These are phyloP conservation scores for Microbotryomycetes sp. DNA, from an alignment of 1,284 basidiomycete species.

Conservation along the genomic window DNA sequence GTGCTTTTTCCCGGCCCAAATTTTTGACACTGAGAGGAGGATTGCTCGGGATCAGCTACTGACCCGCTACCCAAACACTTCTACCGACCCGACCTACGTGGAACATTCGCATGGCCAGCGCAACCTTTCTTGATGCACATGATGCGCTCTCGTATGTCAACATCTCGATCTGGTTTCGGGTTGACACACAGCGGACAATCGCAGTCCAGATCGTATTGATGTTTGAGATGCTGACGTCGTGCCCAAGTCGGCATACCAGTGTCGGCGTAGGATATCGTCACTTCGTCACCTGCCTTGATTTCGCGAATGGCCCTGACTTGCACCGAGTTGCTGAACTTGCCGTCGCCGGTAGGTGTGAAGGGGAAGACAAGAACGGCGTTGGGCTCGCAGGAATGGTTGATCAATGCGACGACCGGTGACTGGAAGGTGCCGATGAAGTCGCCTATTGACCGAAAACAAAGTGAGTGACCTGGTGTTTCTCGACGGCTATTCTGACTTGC, in stretches of 20 bases:
- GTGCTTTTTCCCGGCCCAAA: too few relatives aligned
- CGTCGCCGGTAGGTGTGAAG: slow-evolving; percentile 36
- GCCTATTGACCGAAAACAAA: too few relatives aligned
- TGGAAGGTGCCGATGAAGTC: slow-evolving; percentile 71
- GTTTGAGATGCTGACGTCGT: slow-evolving; percentile 55
- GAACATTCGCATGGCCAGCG: slow-evolving; percentile 40
- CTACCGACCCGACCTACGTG: slow-evolving; percentile 38
- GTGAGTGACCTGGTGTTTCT: too few relatives aligned
- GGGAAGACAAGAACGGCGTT: slow-evolving; percentile 89
- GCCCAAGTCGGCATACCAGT: slow-evolving; percentile 57
- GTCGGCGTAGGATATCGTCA: slow-evolving; percentile 78
- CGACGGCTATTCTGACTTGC: too few relatives aligned
- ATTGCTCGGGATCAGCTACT: too few relatives aligned
- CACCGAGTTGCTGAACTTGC: slow-evolving; percentile 48
- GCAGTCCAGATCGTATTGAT: slow-evolving; percentile 77
- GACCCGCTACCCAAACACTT: background rate
- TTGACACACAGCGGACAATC: slow-evolving; percentile 55
- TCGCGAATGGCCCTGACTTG: slow-evolving; percentile 61
- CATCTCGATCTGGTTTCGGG: slow-evolving; percentile 24
- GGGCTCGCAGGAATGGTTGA: slow-evolving; percentile 86
- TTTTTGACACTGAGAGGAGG: too few relatives aligned
- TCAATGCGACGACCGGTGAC: slow-evolving; percentile 67
- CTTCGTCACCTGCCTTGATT: slow-evolving; percentile 63
- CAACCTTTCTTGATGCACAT: slow-evolving; percentile 47
- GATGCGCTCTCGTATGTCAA: slow-evolving; percentile 63